Conservation (phyloP, 495 filamentous ascomycete species). For the Neurospora sp. region DNA sequence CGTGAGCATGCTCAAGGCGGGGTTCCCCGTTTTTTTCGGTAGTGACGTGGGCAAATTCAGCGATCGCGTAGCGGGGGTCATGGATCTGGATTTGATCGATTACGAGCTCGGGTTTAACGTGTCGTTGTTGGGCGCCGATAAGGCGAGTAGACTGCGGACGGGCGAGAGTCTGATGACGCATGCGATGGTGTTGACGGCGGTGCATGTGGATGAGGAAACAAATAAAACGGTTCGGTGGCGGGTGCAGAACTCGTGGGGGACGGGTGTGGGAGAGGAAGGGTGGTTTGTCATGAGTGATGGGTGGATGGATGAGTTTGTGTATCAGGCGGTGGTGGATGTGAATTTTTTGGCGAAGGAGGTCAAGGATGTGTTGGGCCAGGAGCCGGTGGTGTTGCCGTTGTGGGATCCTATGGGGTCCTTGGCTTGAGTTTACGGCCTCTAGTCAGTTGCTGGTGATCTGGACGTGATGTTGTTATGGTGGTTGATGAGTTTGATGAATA, state of each 20-base stretch:
- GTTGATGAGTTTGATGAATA: neutral
- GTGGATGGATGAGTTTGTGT: constrained; percentile 82
- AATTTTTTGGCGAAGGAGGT: constrained; percentile 54
- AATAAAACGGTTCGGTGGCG: constrained; percentile 63
- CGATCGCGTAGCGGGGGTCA: constrained; percentile 53
- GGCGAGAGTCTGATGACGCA: constrained; percentile 78
- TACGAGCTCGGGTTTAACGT: constrained; percentile 73
- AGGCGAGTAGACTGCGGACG: constrained; percentile 57
- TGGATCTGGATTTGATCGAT: constrained; percentile 64
- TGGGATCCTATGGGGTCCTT: constrained; percentile 88
- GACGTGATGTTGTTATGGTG: neutral
- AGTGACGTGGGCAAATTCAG: constrained; percentile 77
- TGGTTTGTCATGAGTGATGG: constrained; percentile 81
- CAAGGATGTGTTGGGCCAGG: constrained; percentile 55
- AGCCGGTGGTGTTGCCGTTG: constrained; percentile 59
- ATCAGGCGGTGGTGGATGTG: constrained; percentile 74
- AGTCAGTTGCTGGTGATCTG: neutral
- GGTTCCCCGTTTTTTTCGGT: constrained; percentile 79
- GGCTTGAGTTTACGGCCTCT: constrained; percentile 37
- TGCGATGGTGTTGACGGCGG: constrained; percentile 81
- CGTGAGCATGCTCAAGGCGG: constrained; percentile 64
- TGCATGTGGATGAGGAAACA: constrained; percentile 56
- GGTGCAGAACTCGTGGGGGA: constrained; percentile 80
- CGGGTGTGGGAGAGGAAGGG: constrained; percentile 53
- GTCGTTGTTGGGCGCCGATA: constrained; percentile 52